Evolutionary conservation across 179 eudicot genomes (phyloP).

Genomic region (Nepenthes alata): DNA sequence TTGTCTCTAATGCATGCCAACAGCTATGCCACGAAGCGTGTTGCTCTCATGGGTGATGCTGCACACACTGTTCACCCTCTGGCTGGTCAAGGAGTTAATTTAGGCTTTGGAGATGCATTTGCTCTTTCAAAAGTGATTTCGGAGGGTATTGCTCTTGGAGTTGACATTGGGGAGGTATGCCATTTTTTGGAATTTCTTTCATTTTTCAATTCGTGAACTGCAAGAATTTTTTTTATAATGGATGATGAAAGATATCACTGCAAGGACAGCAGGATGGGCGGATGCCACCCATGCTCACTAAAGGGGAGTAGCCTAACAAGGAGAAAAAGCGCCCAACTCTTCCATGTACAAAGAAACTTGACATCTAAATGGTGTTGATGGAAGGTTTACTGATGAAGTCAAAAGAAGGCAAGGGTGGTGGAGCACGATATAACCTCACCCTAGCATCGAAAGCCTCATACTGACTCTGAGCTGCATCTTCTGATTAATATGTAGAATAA

Average conservation of each 20-base stretch:
- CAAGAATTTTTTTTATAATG: background rate
- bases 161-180: conserved; percentile 92
- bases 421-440: too few relatives aligned
- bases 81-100: conserved; percentile 97
- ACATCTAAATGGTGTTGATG: background rate
- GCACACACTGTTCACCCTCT: conserved; percentile 99
- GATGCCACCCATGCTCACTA: too few relatives aligned
- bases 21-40: conserved; percentile 48
- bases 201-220: background rate
- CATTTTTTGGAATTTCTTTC: conserved; percentile 3
- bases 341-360: background rate
- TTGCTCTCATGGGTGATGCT: conserved; percentile 87
- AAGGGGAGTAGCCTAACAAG: too few relatives aligned
- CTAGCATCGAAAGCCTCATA: too few relatives aligned
- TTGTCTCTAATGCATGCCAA: conserved; percentile 72
- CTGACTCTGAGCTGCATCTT: too few relatives aligned
- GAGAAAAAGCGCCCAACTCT: too few relatives aligned
- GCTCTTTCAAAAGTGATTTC: conserved; percentile 68
- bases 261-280: too few relatives aligned
- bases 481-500: too few relatives aligned
- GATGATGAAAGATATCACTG: too few relatives aligned
- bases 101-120: conserved; percentile 90
- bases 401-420: background rate
- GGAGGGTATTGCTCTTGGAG: conserved; percentile 78
- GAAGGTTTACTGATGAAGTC: too few relatives aligned